phyloP scores from a whole-genome alignment of 352 stramenopile genomes.

The Globisporangium carolinianum region DNA sequence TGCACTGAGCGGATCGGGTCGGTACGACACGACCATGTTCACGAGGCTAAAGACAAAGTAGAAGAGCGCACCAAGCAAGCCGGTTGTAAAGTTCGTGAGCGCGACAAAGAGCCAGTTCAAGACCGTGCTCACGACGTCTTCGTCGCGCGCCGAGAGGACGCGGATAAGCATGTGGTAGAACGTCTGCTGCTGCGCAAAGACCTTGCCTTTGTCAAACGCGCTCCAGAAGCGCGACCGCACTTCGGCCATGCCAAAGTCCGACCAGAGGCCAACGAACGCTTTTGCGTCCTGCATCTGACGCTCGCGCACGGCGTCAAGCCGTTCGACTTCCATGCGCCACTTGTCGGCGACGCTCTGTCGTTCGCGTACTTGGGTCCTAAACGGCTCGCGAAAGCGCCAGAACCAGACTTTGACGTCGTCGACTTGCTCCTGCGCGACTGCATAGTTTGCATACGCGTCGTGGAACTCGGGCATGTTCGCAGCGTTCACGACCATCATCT shows the following conservation, averaged over 20 bases:
- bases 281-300: constrained; percentile 79
- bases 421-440: constrained; percentile 41
- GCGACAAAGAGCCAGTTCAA: constrained; percentile 82
- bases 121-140: constrained; percentile 70
- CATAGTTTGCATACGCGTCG: constrained; percentile 49
- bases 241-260: constrained; percentile 75
- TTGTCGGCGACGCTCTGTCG: constrained; percentile 52
- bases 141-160: constrained; percentile 58
- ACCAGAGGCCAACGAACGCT: constrained; percentile 72
- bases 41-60: constrained; percentile 84
- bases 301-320: constrained; percentile 46
- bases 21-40: constrained; percentile 80
- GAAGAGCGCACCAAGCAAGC: constrained; percentile 68
- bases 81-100: constrained; percentile 87
- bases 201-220: constrained; percentile 77
- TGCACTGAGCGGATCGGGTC: constrained; percentile 71
- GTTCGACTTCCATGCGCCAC: constrained; percentile 50
- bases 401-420: constrained; percentile 84
- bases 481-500: constrained; percentile 65
- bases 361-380: constrained; percentile 44
- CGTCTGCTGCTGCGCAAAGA: constrained; percentile 83
- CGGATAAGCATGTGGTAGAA: constrained; percentile 84
- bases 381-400: constrained; percentile 79
- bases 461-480: constrained; percentile 77
- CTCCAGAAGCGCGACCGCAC: constrained; percentile 72